phyloP scores from a whole-genome alignment of 108 stramenopile species.

The Skeletonema tropicum region DNA sequence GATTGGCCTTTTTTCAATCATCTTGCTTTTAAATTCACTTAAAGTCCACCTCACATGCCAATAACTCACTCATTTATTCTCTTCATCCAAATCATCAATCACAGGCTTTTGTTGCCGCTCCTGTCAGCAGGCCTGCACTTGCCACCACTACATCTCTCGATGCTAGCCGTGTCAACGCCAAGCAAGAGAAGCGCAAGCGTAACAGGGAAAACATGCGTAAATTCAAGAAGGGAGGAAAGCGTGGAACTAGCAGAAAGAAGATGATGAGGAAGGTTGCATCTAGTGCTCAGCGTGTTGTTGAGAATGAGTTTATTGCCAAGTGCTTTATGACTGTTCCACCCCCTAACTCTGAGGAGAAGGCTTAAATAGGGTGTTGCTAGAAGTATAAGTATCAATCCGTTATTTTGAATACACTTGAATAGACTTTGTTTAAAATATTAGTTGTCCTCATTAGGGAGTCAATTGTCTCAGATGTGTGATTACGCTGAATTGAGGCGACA shows the following conservation, averaged over 20 bases:
- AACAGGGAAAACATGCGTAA: constrained; percentile 94
- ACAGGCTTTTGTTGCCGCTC: constrained; percentile 43
- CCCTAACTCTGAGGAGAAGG: constrained; percentile 61
- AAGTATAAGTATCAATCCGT: neutral
- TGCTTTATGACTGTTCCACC: constrained; percentile 79
- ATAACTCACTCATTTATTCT: neutral
- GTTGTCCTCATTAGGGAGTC: constrained; percentile 9
- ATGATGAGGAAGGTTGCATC: constrained; percentile 79
- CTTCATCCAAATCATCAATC: neutral
- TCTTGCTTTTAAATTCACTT: neutral
- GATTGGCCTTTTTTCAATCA: neutral
- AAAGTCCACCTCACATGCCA: neutral
- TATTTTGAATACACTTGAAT: constrained; percentile 10
- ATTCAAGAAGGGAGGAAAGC: constrained; percentile 74
- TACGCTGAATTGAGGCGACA: neutral
- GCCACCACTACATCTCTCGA: constrained; percentile 59
- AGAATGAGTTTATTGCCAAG: constrained; percentile 89
- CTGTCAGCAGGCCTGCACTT: constrained; percentile 19
- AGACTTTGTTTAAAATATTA: constrained; percentile 11
- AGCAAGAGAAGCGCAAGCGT: constrained; percentile 89
- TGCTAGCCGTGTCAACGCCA: constrained; percentile 84
- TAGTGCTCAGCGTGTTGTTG: constrained; percentile 71
- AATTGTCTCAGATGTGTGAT: neutral
- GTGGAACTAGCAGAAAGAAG: constrained; percentile 85
- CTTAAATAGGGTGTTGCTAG: constrained; percentile 10